phyloP scores from a whole-genome alignment of 1,284 basidiomycete genomes.

The Polyporus tsugae region DNA sequence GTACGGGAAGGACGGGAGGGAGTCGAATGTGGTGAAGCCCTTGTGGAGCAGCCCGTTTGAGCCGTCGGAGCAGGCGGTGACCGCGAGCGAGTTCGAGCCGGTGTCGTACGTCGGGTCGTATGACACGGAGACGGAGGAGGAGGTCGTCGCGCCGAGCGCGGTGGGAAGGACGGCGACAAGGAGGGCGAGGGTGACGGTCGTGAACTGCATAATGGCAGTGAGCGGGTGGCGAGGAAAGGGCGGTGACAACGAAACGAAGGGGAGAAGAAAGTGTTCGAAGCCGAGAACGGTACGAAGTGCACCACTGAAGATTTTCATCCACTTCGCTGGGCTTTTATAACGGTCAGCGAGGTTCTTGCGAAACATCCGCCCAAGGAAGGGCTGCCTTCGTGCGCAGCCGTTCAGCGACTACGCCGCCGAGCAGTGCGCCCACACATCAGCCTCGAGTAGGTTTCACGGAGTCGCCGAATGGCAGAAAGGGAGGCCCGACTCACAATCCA shows the following conservation, averaged over 20 bases:
- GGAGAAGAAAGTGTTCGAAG: background rate
- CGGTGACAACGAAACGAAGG: background rate
- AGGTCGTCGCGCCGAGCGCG: conserved; percentile 24
- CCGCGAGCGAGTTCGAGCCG: conserved; percentile 39
- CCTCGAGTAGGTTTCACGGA: background rate
- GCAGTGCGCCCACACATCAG: no score
- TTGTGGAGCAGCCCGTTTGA: conserved; percentile 45
- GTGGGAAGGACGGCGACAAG: conserved; percentile 3
- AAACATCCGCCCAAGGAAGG: background rate
- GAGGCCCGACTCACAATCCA: conserved; percentile 40
- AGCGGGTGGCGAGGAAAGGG: background rate
- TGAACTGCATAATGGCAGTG: conserved; percentile 22
- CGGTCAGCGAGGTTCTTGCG: no score
- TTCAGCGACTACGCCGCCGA: background rate
- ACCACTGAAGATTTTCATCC: background rate
- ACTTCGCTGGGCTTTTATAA: background rate
- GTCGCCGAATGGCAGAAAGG: background rate
- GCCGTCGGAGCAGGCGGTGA: conserved; percentile 59
- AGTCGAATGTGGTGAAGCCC: conserved; percentile 47
- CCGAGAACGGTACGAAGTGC: background rate
- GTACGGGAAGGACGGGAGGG: conserved; percentile 57
- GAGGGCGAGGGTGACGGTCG: conserved; percentile 11
- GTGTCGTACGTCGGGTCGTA: conserved; percentile 56
- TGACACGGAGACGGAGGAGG: conserved; percentile 44
- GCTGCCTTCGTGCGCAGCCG: background rate